Evolutionary conservation across 768 basidiomycete species (phyloP).

Genomic region (Rhizopogon sp.): DNA sequence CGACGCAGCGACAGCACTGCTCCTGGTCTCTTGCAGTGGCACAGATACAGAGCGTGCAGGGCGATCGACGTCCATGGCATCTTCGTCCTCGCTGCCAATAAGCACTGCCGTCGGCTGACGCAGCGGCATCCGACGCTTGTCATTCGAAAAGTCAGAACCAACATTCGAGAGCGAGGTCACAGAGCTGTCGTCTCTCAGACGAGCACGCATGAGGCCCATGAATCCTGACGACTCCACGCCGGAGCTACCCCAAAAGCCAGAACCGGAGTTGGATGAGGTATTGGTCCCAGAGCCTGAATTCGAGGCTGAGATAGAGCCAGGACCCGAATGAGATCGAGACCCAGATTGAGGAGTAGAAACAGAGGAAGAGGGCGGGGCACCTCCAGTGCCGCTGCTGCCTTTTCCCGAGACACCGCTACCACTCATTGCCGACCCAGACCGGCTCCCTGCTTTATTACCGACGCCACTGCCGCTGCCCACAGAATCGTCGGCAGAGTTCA

Average conservation of each 20-base stretch:
- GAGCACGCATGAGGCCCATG: conserved; percentile 13
- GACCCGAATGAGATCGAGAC: conserved; percentile 9
- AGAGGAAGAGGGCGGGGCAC: conserved; percentile 8
- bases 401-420: conserved; percentile 6
- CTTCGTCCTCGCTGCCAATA: conserved; percentile 7
- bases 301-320: conserved; percentile 21
- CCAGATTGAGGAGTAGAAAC: conserved; percentile 12
- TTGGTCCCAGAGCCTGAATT: conserved; percentile 13
- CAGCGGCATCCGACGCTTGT: conserved; percentile 3
- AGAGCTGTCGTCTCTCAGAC: conserved; percentile 22
- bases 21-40: conserved; percentile 9
- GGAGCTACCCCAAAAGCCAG: conserved; percentile 16
- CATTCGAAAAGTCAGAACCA: conserved; percentile 14
- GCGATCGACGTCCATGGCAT: conserved; percentile 21
- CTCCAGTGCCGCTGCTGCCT: conserved; percentile 7
- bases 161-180: conserved; percentile 23
- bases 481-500: conserved; percentile 21
- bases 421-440: conserved; percentile 4
- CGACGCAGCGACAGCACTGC: not conserved
- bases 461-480: conserved; percentile 8
- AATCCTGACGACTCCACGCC: conserved; percentile 1
- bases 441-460: conserved; percentile 2
- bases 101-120: conserved; percentile 6
- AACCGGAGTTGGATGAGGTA: conserved; percentile 13
- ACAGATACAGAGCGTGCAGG: conserved; percentile 15